These are phyloP conservation scores for Lindgomyces ingoldianus DNA, from an alignment of 495 filamentous ascomycete genomes.

Conservation along the genomic window DNA sequence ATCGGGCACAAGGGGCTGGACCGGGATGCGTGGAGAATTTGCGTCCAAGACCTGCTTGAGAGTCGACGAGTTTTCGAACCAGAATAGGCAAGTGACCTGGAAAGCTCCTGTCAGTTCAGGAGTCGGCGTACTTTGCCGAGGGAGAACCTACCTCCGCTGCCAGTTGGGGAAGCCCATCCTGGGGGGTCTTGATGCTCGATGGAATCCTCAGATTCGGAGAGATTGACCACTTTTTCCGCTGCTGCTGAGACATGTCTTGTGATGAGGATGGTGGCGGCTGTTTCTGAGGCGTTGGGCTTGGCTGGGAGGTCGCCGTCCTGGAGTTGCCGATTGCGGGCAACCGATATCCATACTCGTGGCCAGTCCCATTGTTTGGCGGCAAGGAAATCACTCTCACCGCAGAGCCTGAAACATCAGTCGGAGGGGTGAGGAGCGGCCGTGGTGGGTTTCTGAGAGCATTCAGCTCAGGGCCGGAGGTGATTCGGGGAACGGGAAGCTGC, in stretches of 20 bases:
- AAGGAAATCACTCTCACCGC: slow-evolving; percentile 29
- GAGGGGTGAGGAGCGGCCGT: slow-evolving; percentile 28
- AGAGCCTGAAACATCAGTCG: slow-evolving; percentile 21
- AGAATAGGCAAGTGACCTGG: slow-evolving; percentile 94
- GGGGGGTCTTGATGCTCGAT: slow-evolving; percentile 31
- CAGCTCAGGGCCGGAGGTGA: slow-evolving; percentile 8
- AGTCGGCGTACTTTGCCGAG: neutral
- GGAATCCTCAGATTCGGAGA: slow-evolving; percentile 37
- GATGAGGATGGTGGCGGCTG: slow-evolving; percentile 2
- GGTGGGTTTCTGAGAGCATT: slow-evolving; percentile 3
- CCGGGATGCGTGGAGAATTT: slow-evolving; percentile 49
- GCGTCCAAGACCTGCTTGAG: slow-evolving; percentile 72
- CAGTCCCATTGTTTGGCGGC: slow-evolving; percentile 15
- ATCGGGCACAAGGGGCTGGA: slow-evolving; percentile 62
- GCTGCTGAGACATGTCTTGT: slow-evolving; percentile 15
- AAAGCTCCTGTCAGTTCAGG: neutral
- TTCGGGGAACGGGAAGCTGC: slow-evolving; percentile 32
- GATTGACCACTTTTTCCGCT: slow-evolving; percentile 26
- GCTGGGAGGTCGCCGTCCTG: slow-evolving; percentile 11
- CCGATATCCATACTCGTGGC: slow-evolving; percentile 23
- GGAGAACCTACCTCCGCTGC: slow-evolving; percentile 36
- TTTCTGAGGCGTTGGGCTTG: slow-evolving; percentile 11
- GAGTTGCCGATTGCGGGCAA: slow-evolving; percentile 30
- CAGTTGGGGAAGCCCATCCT: slow-evolving; percentile 36
- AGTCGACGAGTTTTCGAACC: slow-evolving; percentile 88